Conservation (phyloP, 805 yeast genomes). For the Lachancea quebecensis region DNA sequence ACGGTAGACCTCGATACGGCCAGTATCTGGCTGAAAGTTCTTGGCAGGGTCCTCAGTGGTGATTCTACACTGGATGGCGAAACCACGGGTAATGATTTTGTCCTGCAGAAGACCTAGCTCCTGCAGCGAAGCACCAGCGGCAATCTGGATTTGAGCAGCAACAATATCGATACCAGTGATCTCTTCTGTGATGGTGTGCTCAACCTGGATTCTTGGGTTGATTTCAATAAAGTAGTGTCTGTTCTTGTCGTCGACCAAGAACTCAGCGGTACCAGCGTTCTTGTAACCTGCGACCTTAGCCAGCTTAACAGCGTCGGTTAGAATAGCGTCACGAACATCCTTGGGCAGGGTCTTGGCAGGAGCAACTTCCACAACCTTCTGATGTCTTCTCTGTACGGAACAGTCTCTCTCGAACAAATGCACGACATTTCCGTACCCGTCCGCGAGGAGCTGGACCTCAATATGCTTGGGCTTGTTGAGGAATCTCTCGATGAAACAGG, state of each 20-base stretch:
- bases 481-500: conserved; percentile 95
- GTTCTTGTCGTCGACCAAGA: conserved; percentile 85
- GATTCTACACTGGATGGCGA: conserved; percentile 98
- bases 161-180: conserved; percentile 97
- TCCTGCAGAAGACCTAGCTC: conserved; percentile 92
- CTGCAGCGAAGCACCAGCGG: conserved; percentile 92
- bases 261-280: conserved; percentile 98
- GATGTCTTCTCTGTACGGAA: conserved; percentile 99
- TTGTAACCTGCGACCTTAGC: conserved; percentile 85
- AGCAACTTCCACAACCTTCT: conserved; percentile 96
- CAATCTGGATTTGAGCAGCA: conserved; percentile 97
- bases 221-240: conserved; percentile 97
- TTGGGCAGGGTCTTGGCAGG: conserved; percentile 89
- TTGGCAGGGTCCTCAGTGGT: conserved; percentile 97
- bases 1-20: conserved; percentile 95
- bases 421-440: conserved; percentile 86
- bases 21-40: conserved; percentile 97
- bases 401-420: conserved; percentile 97
- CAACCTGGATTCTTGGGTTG: conserved; percentile 97
- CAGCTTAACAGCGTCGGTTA: conserved; percentile 89
- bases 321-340: conserved; percentile 81
- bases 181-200: conserved; percentile 97
- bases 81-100: conserved; percentile 91
- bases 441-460: conserved; percentile 94
- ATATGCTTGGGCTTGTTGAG: conserved; percentile 94